These are phyloP conservation scores for Termitomyces titanicus DNA, from an alignment of 768 basidiomycete species.

Conservation along the genomic window DNA sequence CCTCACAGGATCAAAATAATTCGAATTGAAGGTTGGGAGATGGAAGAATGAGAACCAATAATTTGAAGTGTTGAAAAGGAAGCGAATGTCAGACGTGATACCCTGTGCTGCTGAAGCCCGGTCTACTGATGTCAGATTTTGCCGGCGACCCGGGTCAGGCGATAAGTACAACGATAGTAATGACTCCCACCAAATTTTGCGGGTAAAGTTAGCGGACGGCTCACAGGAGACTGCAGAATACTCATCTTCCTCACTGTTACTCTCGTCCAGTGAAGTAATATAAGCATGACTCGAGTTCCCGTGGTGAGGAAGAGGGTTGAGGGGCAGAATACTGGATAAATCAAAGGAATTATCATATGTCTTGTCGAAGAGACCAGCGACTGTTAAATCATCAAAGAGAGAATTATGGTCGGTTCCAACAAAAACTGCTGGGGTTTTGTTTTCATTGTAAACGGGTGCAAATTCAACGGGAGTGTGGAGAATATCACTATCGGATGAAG, in stretches of 20 bases:
- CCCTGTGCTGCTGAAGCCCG: conserved; percentile 42
- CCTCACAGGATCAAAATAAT: conserved; percentile 50
- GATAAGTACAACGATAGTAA: conserved; percentile 54
- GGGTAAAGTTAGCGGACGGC: conserved; percentile 64
- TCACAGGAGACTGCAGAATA: conserved; percentile 38
- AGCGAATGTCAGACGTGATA: conserved; percentile 56
- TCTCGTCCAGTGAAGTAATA: conserved; percentile 18
- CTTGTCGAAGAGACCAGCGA: conserved; percentile 2
- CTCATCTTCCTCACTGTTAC: conserved; percentile 17
- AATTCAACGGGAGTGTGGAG: conserved; percentile 12
- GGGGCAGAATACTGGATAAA: conserved; percentile 16
- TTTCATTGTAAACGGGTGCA: not conserved
- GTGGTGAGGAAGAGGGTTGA: conserved; percentile 1
- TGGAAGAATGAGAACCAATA: conserved; percentile 78
- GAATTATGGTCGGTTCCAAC: not conserved
- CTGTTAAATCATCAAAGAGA: not conserved
- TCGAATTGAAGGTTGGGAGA: conserved; percentile 61
- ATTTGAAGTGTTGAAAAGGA: conserved; percentile 59
- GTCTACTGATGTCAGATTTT: conserved; percentile 34
- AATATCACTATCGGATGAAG: conserved; percentile 12
- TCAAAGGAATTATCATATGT: conserved; percentile 13
- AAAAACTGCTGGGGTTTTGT: not conserved
- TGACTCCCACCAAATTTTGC: conserved; percentile 80
- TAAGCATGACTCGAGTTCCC: conserved; percentile 5
- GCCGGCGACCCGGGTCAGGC: conserved; percentile 26